These are phyloP conservation scores for Corymbia maculata DNA, from an alignment of 345 rosid genomes.

Conservation along the genomic window DNA sequence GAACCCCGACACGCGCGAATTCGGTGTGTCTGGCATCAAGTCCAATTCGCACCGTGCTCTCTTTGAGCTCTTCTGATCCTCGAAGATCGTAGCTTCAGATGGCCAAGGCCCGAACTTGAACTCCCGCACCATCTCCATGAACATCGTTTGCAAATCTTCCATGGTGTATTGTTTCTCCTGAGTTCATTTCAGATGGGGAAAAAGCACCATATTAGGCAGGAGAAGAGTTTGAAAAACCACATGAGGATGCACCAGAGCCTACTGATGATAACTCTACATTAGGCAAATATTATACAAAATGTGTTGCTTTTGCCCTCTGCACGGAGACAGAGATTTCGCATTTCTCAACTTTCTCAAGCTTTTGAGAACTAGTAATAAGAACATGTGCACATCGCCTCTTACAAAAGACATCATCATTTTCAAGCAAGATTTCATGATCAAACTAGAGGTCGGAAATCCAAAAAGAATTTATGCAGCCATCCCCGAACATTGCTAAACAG, in stretches of 20 bases:
- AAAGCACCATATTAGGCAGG: background rate
- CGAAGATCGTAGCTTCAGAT: background rate
- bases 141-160: constrained; percentile 42
- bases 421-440: background rate
- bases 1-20: background rate
- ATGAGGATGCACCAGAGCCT: background rate
- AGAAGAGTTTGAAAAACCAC: background rate
- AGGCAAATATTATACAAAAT: background rate
- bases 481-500: background rate
- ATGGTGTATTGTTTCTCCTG: constrained; percentile 32
- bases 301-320: background rate
- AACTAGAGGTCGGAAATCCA: background rate
- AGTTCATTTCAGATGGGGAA: background rate
- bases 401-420: background rate
- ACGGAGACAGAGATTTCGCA: background rate
- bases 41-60: constrained; percentile 5
- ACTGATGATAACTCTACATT: background rate
- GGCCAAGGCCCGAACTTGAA: constrained; percentile 14
- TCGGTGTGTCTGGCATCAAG: background rate
- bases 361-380: background rate
- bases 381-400: background rate
- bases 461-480: background rate
- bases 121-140: constrained; percentile 30
- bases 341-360: background rate
- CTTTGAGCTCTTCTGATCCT: constrained; percentile 1